Evolutionary conservation across 768 basidiomycete genomes (phyloP).

Genomic region (Pleurotus giganteus): DNA sequence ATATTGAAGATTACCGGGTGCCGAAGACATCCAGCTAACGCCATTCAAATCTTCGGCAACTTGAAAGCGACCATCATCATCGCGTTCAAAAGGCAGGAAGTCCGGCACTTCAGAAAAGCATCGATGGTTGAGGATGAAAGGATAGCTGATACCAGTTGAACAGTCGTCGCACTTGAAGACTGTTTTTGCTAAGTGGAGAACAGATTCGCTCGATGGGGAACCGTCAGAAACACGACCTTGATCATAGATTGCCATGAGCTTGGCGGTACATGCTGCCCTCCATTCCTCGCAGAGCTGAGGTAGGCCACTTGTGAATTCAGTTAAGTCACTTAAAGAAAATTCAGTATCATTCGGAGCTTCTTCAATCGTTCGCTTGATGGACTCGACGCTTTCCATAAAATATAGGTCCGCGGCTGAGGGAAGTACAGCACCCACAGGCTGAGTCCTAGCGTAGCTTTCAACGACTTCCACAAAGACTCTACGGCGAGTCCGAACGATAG

Average conservation of each 20-base stretch:
- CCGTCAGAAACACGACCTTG: too few relatives aligned
- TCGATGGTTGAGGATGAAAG: not conserved
- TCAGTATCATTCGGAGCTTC: too few relatives aligned
- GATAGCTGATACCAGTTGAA: not conserved
- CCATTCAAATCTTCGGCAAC: not conserved
- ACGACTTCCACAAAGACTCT: not conserved
- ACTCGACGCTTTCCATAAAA: too few relatives aligned
- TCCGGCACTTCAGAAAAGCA: not conserved
- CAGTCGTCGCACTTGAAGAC: not conserved
- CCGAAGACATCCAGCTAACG: not conserved
- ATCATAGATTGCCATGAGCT: too few relatives aligned
- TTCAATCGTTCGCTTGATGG: too few relatives aligned
- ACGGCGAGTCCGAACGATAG: not conserved
- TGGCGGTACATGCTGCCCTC: too few relatives aligned
- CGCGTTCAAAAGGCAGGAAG: too few relatives aligned
- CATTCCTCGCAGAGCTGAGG: too few relatives aligned
- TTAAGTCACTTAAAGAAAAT: too few relatives aligned
- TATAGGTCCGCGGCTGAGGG: not conserved
- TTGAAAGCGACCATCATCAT: not conserved
- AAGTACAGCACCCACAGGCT: not conserved
- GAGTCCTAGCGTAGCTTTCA: not conserved
- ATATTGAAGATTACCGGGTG: not conserved
- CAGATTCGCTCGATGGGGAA: too few relatives aligned
- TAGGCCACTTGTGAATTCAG: too few relatives aligned
- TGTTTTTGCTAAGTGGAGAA: not conserved